Percentiles rank a stretch among this genome's conserved stretches.
Conservation (phyloP, 2,329 filamentous ascomycete genomes). For the Monilinia aucupariae region DNA sequence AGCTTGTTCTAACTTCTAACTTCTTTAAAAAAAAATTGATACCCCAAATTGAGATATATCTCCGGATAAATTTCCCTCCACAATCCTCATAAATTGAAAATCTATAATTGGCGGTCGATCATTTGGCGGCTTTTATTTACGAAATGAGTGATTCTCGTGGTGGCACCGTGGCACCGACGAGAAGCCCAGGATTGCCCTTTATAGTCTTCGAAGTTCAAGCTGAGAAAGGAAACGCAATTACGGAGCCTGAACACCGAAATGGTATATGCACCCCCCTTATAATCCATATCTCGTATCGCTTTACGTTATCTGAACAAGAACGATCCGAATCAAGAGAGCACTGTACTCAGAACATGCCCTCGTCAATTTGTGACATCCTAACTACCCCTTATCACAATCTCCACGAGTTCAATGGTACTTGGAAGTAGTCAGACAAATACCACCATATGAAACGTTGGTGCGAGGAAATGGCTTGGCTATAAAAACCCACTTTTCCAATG, state of each 20-base stretch:
- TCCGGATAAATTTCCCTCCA: conserved; percentile 1
- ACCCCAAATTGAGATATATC: conserved; percentile 1
- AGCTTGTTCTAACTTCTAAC: conserved; percentile 3
- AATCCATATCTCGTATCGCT: not conserved
- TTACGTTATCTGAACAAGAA: not conserved
- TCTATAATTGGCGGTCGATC: conserved; percentile 4
- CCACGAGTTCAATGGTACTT: not conserved
- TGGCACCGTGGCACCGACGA: not conserved
- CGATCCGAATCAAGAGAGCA: not conserved
- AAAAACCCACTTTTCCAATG: not conserved
- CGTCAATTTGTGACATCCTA: not conserved
- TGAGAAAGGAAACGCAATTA: conserved; percentile 3
- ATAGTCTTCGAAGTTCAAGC: not conserved
- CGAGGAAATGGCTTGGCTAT: conserved; percentile 1
- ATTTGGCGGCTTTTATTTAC: conserved; percentile 11
- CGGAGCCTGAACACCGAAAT: not conserved
- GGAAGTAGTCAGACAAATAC: not conserved
- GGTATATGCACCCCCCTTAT: not conserved
- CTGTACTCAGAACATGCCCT: not conserved
- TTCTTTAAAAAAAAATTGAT: not conserved
- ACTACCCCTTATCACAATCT: not conserved
- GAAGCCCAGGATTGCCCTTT: not conserved
- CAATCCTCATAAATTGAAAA: not conserved
- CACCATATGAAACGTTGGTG: conserved; percentile 8
- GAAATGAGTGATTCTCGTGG: not conserved